A percentile compares a stretch with the other conserved stretches of the same genome.
These are phyloP conservation scores for Agrocybe praecox DNA, from an alignment of 768 basidiomycete genomes.

Conservation along the genomic window DNA sequence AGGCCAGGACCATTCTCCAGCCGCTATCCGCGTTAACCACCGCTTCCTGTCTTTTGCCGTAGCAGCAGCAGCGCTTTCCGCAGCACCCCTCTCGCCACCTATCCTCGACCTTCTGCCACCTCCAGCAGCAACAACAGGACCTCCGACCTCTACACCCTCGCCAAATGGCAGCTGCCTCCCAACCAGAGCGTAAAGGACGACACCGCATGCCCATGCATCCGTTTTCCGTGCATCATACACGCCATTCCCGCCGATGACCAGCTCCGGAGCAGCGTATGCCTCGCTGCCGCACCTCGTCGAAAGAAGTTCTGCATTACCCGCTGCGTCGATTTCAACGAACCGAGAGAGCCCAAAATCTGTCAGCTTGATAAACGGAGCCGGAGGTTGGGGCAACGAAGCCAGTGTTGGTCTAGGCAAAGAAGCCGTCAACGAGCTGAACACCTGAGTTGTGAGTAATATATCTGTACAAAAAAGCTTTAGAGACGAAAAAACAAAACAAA, in stretches of 20 bases:
- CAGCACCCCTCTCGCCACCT: conserved; percentile 38
- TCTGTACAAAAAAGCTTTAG: conserved; percentile 43
- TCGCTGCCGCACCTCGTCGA: conserved; percentile 87
- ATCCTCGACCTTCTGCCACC: conserved; percentile 30
- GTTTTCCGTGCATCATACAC: conserved; percentile 84
- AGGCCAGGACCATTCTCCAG: conserved; percentile 81
- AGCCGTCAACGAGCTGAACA: conserved; percentile 24
- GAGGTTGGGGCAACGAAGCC: conserved; percentile 36
- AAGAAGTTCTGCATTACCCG: conserved; percentile 46
- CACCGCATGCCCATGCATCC: conserved; percentile 89
- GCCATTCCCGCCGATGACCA: conserved; percentile 51
- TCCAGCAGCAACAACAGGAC: conserved; percentile 17
- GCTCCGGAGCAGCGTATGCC: conserved; percentile 83
- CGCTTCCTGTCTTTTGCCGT: conserved; percentile 44
- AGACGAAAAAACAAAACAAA: not conserved
- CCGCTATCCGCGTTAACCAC: conserved; percentile 80
- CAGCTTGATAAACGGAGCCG: conserved; percentile 72
- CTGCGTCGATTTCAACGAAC: conserved; percentile 64
- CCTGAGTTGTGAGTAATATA: conserved; percentile 66
- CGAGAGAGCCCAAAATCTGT: conserved; percentile 91
- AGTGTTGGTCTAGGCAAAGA: conserved; percentile 28
- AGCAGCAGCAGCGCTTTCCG: conserved; percentile 20
- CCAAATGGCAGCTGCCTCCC: conserved; percentile 78
- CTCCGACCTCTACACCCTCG: conserved; percentile 38
- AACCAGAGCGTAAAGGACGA: conserved; percentile 81